These are phyloP conservation scores for Suhomyces atakaporum DNA, from an alignment of 1,139 yeast species.

Conservation along the genomic window DNA sequence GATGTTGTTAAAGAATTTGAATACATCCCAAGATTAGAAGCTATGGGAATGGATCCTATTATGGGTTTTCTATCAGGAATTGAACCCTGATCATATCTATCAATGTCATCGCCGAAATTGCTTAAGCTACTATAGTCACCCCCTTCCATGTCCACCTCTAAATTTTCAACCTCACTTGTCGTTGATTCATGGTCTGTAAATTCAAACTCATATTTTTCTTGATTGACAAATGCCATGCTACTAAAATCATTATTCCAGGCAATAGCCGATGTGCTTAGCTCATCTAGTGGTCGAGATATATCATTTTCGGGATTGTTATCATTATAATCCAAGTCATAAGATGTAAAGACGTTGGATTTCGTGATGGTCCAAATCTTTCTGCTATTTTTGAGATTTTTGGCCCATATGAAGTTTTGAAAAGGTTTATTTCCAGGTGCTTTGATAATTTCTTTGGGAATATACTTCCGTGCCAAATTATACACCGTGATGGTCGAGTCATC, in stretches of 20 bases:
- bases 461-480: conserved; percentile 73
- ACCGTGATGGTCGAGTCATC: conserved; percentile 75
- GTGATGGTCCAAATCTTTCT: conserved; percentile 45
- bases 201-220: conserved; percentile 49
- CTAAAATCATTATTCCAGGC: conserved; percentile 56
- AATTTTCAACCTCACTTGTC: conserved; percentile 11
- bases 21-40: conserved; percentile 16
- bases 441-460: conserved; percentile 70
- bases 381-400: conserved; percentile 24
- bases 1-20: conserved; percentile 25
- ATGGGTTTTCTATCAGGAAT: conserved; percentile 11
- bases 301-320: conserved; percentile 21
- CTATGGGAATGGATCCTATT: conserved; percentile 27
- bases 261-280: conserved; percentile 52
- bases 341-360: conserved; percentile 51
- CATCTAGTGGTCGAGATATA: conserved; percentile 54
- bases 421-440: conserved; percentile 53
- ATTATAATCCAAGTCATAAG: conserved; percentile 50
- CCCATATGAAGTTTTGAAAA: conserved; percentile 49
- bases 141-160: conserved; percentile 7
- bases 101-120: conserved; percentile 12
- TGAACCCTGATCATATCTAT: conserved; percentile 10
- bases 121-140: conserved; percentile 8
- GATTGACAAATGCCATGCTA: conserved; percentile 55
- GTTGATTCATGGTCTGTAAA: conserved; percentile 15